A percentile compares a stretch with the other conserved stretches of the same genome.
phyloP scores from a whole-genome alignment of 73 alveolate genomes.

The Paramecium bursaria region DNA sequence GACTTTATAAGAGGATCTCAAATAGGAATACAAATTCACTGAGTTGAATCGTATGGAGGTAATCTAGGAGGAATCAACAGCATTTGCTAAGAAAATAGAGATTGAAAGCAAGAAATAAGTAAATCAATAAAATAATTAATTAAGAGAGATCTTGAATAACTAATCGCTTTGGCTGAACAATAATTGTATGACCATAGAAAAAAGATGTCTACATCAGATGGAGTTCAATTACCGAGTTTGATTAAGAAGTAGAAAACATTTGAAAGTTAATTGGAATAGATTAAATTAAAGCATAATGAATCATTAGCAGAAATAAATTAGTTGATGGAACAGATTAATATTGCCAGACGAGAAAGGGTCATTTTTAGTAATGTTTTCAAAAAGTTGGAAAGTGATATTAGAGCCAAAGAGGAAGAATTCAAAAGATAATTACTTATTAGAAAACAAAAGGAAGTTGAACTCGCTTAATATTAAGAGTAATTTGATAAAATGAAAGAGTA shows the following conservation, averaged over 20 bases:
- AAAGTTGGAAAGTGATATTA: constrained; percentile 67
- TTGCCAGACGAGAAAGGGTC: constrained; percentile 69
- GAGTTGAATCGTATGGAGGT: too few relatives aligned
- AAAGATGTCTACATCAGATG: constrained; percentile 57
- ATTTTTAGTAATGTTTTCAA: constrained; percentile 68
- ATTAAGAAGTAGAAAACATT: constrained; percentile 53
- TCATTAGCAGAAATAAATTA: constrained; percentile 67
- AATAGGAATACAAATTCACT: too few relatives aligned
- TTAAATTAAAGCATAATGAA: constrained; percentile 67
- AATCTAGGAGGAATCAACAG: constrained; percentile 26
- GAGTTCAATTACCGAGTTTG: constrained; percentile 32
- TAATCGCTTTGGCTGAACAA: constrained; percentile 39
- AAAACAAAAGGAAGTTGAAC: constrained; percentile 41
- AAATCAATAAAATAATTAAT: not conserved
- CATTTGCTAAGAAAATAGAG: constrained; percentile 50
- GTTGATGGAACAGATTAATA: constrained; percentile 64
- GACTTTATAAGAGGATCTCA: too few relatives aligned
- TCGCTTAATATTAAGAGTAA: constrained; percentile 25
- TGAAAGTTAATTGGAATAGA: constrained; percentile 64
- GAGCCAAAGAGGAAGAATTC: constrained; percentile 70
- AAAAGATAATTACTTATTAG: constrained; percentile 62
- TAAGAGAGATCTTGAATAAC: constrained; percentile 26
- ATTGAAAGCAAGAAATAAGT: constrained; percentile 53
- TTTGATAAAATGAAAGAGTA: constrained; percentile 61
- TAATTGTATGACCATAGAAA: constrained; percentile 47